Evolutionary conservation across 2,329 filamentous ascomycete genomes (phyloP).

Genomic region (Camillea tinctor): DNA sequence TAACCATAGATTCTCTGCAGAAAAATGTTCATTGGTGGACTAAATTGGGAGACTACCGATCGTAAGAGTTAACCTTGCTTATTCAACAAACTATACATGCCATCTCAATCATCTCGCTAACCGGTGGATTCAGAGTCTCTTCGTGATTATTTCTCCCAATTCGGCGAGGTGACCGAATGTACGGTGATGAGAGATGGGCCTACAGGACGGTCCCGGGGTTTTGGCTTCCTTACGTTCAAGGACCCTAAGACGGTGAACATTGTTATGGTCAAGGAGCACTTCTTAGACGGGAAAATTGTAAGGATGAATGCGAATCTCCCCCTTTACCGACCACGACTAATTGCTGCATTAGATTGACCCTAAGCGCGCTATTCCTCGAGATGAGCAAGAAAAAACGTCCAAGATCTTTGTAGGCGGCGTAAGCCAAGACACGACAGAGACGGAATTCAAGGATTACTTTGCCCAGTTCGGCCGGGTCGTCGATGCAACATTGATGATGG

Average conservation of each 20-base stretch:
- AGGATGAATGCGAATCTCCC: constrained; percentile 36
- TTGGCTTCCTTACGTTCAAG: constrained; percentile 96
- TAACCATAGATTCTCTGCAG: constrained; percentile 49
- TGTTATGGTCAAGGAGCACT: constrained; percentile 99
- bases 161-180: constrained; percentile 94
- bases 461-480: constrained; percentile 94
- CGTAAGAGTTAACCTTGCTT: constrained; percentile 59
- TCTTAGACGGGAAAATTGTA: constrained; percentile 97
- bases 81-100: not conserved
- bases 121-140: constrained; percentile 72
- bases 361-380: constrained; percentile 92
- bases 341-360: constrained; percentile 75
- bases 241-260: constrained; percentile 98
- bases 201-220: constrained; percentile 89
- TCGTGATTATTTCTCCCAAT: constrained; percentile 95
- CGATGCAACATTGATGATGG: constrained; percentile 98
- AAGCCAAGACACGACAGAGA: constrained; percentile 93
- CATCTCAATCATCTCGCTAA: constrained; percentile 16
- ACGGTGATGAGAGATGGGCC: constrained; percentile 99
- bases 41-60: constrained; percentile 99
- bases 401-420: constrained; percentile 99
- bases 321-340: not conserved
- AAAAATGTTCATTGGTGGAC: constrained; percentile 99
- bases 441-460: constrained; percentile 96
- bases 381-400: constrained; percentile 96